A percentile compares a stretch with the other conserved stretches of the same genome.
These are phyloP conservation scores for Schoenoplectus tabernaemontani DNA, from an alignment of 202 grass and related monocot species.

Conservation along the genomic window DNA sequence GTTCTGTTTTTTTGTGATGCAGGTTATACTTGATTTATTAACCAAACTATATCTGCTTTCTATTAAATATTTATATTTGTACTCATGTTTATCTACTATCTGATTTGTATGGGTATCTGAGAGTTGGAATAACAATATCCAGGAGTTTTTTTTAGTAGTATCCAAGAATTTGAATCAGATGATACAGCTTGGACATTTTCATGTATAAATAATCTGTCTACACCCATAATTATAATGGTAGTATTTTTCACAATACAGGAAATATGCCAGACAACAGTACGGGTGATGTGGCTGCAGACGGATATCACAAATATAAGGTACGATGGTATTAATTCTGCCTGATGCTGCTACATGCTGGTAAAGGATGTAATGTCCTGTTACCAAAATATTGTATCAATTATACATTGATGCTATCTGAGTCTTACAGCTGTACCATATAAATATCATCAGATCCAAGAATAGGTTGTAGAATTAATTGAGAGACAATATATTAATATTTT, in stretches of 20 bases:
- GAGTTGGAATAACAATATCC: background rate
- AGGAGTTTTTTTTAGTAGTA: no score
- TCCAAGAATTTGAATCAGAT: no score
- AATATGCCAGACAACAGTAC: slow-evolving; percentile 68
- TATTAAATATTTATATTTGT: no score
- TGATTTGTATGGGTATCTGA: background rate
- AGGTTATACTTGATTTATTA: no score
- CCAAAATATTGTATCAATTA: background rate
- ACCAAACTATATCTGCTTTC: no score
- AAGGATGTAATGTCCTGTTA: background rate
- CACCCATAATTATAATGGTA: background rate
- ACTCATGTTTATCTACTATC: background rate
- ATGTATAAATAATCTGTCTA: background rate
- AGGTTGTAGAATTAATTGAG: background rate
- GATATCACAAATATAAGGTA: slow-evolving; percentile 86
- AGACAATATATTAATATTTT: background rate
- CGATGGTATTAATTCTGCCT: background rate
- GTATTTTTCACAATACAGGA: slow-evolving; percentile 28
- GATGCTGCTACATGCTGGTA: background rate
- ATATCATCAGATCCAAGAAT: background rate
- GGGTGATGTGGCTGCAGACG: slow-evolving; percentile 39
- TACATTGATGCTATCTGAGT: background rate
- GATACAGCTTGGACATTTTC: background rate
- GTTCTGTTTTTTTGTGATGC: no score
- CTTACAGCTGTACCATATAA: background rate